These are phyloP conservation scores for Fraxinus cuspidata DNA, from an alignment of 257 asterid species.

Conservation along the genomic window DNA sequence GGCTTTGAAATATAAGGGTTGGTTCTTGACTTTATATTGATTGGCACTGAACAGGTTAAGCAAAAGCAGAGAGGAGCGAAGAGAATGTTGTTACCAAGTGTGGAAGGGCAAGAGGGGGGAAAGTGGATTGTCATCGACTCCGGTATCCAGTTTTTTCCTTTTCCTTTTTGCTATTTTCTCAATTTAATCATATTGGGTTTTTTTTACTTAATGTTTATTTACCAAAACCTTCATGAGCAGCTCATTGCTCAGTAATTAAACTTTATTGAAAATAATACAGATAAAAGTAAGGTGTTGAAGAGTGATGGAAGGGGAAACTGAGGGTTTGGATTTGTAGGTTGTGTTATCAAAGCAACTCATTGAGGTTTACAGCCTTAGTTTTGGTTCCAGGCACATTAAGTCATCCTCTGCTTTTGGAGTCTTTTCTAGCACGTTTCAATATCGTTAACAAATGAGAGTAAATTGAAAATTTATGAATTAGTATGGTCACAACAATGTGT, in stretches of 20 bases:
- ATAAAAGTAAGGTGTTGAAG: background rate
- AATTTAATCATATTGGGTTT: slow-evolving; percentile 17
- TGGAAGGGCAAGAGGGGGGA: slow-evolving; percentile 91
- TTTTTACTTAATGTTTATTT: background rate
- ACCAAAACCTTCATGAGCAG: background rate
- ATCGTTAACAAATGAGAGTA: background rate
- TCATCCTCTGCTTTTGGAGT: background rate
- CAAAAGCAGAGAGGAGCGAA: slow-evolving; percentile 90
- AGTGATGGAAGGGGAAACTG: background rate
- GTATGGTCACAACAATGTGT: background rate
- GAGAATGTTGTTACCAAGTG: slow-evolving; percentile 82
- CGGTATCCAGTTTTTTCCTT: slow-evolving; percentile 41
- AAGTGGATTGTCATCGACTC: slow-evolving; percentile 95
- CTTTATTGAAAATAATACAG: background rate
- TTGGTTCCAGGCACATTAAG: too few species aligned
- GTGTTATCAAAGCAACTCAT: too few species aligned
- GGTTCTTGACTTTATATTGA: slow-evolving; percentile 8
- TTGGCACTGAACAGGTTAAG: slow-evolving; percentile 66
- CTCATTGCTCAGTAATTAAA: background rate
- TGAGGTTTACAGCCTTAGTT: too few species aligned
- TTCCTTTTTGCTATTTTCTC: background rate
- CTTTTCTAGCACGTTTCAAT: background rate
- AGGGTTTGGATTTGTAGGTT: too few species aligned
- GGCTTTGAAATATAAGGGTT: background rate
- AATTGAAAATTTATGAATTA: background rate